Evolutionary conservation across 2,329 filamentous ascomycete genomes (phyloP).

Genomic region (Penicillium sp.): DNA sequence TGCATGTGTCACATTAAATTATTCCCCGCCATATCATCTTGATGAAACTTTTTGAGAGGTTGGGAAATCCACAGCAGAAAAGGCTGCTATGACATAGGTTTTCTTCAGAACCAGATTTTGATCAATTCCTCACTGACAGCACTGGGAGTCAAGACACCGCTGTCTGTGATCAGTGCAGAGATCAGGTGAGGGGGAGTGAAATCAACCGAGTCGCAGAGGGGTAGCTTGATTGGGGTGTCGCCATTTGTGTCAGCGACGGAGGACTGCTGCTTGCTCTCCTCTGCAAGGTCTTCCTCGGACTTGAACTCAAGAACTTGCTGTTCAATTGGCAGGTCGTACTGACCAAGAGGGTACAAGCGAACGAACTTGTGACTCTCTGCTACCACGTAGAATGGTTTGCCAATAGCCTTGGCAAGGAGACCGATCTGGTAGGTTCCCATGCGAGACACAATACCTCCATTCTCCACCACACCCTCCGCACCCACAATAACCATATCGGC

Average conservation of each 20-base stretch:
- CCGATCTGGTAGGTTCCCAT: constrained; percentile 87
- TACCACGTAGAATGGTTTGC: constrained; percentile 84
- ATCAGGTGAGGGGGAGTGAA: constrained; percentile 61
- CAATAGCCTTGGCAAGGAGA: constrained; percentile 69
- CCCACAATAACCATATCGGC: constrained; percentile 69
- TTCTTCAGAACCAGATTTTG: constrained; percentile 56
- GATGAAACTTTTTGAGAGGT: constrained; percentile 5
- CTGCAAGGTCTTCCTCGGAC: constrained; percentile 52
- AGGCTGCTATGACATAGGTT: background rate
- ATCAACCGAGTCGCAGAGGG: constrained; percentile 44
- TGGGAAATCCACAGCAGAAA: constrained; percentile 15
- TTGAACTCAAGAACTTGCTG: constrained; percentile 76
- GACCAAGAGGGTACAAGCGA: constrained; percentile 76
- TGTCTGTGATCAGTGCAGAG: constrained; percentile 64
- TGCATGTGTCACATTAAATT: constrained; percentile 7
- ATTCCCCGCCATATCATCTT: constrained; percentile 20
- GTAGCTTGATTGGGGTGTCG: constrained; percentile 20
- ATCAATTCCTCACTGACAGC: constrained; percentile 67
- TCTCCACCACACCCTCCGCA: constrained; percentile 84
- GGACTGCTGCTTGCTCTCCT: constrained; percentile 48
- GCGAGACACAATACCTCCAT: constrained; percentile 86
- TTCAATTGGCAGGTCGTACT: constrained; percentile 76
- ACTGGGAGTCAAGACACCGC: constrained; percentile 62
- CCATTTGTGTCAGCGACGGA: constrained; percentile 24
- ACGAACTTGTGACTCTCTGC: constrained; percentile 98